phyloP scores from a whole-genome alignment of 139 green algal genomes.

The Parachlorella kessleri region DNA sequence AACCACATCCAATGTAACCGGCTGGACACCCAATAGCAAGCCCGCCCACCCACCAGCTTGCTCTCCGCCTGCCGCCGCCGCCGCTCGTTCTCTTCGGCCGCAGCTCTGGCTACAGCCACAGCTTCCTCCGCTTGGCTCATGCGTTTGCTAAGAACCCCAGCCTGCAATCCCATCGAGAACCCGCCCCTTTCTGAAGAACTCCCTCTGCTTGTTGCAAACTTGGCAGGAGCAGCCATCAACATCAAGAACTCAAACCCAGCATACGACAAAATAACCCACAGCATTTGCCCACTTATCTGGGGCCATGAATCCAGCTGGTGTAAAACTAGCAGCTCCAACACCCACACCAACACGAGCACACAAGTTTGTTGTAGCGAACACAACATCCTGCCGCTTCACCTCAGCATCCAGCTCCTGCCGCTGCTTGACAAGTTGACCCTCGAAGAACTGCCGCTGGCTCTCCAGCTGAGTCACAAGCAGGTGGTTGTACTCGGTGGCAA shows the following conservation, averaged over 20 bases:
- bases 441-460: constrained; percentile 88
- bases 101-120: constrained; percentile 31
- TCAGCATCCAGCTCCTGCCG: constrained; percentile 34
- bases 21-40: neutral
- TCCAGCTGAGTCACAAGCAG: constrained; percentile 92
- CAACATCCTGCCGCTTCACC: neutral
- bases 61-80: constrained; percentile 52
- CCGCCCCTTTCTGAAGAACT: too few species aligned
- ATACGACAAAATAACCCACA: too few species aligned
- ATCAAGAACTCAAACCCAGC: too few species aligned
- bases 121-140: too few species aligned
- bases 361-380: too few species aligned
- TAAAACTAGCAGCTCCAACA: too few species aligned
- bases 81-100: constrained; percentile 41
- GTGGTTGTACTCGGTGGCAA: constrained; percentile 89
- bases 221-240: neutral
- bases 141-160: too few species aligned
- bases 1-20: too few species aligned
- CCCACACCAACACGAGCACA: neutral
- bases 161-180: too few species aligned
- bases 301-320: too few species aligned
- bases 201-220: neutral
- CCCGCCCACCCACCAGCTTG: constrained; percentile 48
- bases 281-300: too few species aligned
- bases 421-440: constrained; percentile 46